Evolutionary conservation across 495 filamentous ascomycete genomes (phyloP).

Genomic region (Hypomontagnella submonticulosa): DNA sequence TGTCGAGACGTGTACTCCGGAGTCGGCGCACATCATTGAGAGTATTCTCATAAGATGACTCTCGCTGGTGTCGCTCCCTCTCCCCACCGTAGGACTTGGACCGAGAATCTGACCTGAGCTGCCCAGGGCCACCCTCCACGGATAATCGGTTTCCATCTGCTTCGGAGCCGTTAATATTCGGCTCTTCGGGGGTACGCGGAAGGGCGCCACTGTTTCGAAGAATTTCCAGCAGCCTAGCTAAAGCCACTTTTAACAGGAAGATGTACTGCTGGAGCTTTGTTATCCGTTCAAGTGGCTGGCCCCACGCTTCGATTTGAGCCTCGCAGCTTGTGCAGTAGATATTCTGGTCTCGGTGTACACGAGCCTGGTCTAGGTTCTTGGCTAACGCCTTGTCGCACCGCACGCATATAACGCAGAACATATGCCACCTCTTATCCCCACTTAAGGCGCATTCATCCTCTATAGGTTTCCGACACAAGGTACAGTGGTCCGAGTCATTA

Average conservation of each 20-base stretch:
- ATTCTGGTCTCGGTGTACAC: slow-evolving; percentile 71
- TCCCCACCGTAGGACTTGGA: slow-evolving; percentile 78
- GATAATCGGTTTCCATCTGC: slow-evolving; percentile 67
- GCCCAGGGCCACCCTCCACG: slow-evolving; percentile 55
- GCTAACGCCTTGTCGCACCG: slow-evolving; percentile 80
- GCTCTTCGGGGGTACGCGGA: slow-evolving; percentile 80
- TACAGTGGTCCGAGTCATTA: slow-evolving; percentile 83
- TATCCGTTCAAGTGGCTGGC: slow-evolving; percentile 66
- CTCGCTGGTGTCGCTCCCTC: slow-evolving; percentile 65
- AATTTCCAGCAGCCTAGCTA: slow-evolving; percentile 88
- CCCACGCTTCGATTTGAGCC: slow-evolving; percentile 47
- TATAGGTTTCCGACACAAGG: slow-evolving; percentile 82
- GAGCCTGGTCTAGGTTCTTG: slow-evolving; percentile 68
- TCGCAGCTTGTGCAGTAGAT: slow-evolving; percentile 76
- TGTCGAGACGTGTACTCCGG: slow-evolving; percentile 92
- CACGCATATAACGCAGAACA: slow-evolving; percentile 78
- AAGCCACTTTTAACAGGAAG: slow-evolving; percentile 88
- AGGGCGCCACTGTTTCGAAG: slow-evolving; percentile 84
- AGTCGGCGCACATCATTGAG: slow-evolving; percentile 93
- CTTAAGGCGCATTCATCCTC: slow-evolving; percentile 88
- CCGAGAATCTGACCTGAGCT: slow-evolving; percentile 71
- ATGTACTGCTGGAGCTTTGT: slow-evolving; percentile 93
- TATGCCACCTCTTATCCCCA: slow-evolving; percentile 83
- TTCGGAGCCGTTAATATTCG: slow-evolving; percentile 74
- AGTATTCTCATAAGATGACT: slow-evolving; percentile 91